Conservation (phyloP, 2,329 filamentous ascomycete species). For the Ceratocystis harringtonii region DNA sequence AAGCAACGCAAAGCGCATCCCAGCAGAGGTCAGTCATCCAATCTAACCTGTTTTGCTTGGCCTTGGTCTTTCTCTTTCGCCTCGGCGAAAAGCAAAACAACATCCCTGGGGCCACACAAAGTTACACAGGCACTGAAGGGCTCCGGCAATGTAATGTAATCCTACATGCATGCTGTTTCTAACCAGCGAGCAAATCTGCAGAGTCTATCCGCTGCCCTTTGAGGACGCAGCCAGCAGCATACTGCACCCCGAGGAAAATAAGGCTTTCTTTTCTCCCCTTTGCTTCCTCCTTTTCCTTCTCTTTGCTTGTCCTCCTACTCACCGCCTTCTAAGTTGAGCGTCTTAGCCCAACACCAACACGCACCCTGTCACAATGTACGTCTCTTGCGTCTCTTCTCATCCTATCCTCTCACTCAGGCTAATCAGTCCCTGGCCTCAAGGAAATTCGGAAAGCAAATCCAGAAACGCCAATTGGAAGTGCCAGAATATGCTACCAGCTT, state of each 20-base stretch:
- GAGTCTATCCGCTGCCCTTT: neutral
- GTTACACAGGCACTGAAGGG: neutral
- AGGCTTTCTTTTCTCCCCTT: no score
- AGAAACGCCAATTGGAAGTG: conserved; percentile 96
- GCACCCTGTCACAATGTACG: neutral
- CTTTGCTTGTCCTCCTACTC: neutral
- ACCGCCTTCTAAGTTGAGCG: neutral
- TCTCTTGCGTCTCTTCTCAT: neutral
- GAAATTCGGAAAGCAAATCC: conserved; percentile 99
- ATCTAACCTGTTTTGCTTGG: no score
- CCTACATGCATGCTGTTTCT: neutral
- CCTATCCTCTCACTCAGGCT: neutral
- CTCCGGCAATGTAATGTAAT: neutral
- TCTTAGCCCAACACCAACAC: neutral
- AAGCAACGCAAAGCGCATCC: no score
- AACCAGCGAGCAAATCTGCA: neutral
- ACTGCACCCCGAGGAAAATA: no score
- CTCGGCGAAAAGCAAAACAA: neutral
- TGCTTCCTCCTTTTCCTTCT: neutral
- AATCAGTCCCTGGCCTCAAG: conserved; percentile 31
- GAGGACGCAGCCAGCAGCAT: no score
- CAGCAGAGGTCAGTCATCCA: no score
- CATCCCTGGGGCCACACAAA: neutral
- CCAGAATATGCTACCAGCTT: conserved; percentile 99
- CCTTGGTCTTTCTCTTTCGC: no score